Evolutionary conservation across 2,329 filamentous ascomycete species (phyloP).

Genomic region (Paracoccidioides lutzii): DNA sequence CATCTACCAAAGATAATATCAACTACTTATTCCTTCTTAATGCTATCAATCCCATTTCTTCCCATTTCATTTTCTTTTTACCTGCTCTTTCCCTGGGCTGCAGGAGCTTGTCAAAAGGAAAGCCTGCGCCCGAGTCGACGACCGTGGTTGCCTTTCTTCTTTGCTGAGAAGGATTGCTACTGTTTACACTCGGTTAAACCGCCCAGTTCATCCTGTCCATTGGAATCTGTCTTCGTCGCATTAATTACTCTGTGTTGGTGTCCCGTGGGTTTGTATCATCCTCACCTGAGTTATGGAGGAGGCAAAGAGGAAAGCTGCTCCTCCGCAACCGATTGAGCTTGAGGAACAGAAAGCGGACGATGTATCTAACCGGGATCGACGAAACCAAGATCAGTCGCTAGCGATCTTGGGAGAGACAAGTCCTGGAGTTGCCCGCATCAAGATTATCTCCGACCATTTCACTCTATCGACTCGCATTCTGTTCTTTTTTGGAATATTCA

Average conservation of each 20-base stretch:
- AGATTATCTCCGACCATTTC: conserved; percentile 43
- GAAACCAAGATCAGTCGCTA: not conserved
- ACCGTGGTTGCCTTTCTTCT: too few relatives aligned
- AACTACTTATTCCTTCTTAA: too few relatives aligned
- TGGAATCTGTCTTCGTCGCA: too few relatives aligned
- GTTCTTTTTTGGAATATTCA: conserved; percentile 49
- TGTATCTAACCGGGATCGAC: not conserved
- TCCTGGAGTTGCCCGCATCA: conserved; percentile 47
- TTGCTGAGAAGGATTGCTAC: too few relatives aligned
- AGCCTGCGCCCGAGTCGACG: too few relatives aligned
- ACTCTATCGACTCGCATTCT: conserved; percentile 40
- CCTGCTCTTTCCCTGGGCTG: too few relatives aligned
- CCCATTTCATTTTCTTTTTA: too few relatives aligned
- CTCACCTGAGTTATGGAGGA: not conserved
- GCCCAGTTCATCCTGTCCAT: too few relatives aligned
- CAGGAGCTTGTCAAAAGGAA: too few relatives aligned
- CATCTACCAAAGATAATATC: too few relatives aligned
- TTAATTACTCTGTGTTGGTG: not conserved
- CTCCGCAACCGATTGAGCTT: not conserved
- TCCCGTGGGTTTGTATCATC: not conserved
- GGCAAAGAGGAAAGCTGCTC: not conserved
- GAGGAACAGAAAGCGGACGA: not conserved
- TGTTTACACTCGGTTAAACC: too few relatives aligned
- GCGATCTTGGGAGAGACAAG: conserved; percentile 21
- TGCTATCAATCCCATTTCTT: too few relatives aligned